These are phyloP conservation scores for Hortaea werneckii DNA, from an alignment of 2,329 filamentous ascomycete genomes.

Conservation along the genomic window DNA sequence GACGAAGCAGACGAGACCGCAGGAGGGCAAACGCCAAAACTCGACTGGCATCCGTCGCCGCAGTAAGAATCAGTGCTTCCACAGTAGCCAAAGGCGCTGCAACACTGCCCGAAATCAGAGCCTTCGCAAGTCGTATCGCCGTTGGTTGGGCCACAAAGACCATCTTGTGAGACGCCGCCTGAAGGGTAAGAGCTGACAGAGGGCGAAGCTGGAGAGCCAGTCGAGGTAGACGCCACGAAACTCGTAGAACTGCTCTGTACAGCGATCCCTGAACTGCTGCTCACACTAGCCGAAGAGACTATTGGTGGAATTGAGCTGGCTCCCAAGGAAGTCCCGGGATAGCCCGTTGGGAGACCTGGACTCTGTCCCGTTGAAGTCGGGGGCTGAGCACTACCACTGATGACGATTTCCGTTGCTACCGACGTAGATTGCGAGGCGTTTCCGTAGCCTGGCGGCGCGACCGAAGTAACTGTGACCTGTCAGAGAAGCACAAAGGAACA, in stretches of 20 bases:
- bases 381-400: too few relatives aligned
- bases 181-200: conserved; percentile 4
- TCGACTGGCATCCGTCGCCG: conserved; percentile 3
- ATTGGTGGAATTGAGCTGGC: too few relatives aligned
- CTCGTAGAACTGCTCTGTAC: background rate
- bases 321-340: too few relatives aligned
- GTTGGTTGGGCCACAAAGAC: conserved; percentile 2
- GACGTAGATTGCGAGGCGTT: conserved; percentile 5
- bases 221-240: background rate
- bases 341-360: too few relatives aligned
- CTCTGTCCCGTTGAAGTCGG: too few relatives aligned
- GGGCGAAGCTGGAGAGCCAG: background rate
- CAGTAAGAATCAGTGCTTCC: conserved; percentile 3
- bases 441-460: background rate
- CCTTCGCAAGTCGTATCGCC: conserved; percentile 4
- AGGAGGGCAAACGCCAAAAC: conserved; percentile 1
- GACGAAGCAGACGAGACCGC: too few relatives aligned
- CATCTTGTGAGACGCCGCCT: conserved; percentile 1
- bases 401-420: conserved; percentile 1
- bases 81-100: conserved; percentile 8
- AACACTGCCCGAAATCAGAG: conserved; percentile 7
- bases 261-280: too few relatives aligned
- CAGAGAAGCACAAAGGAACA: too few relatives aligned
- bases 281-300: too few relatives aligned
- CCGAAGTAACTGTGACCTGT: background rate